Evolutionary conservation across 116 monocot species (phyloP).

Genomic region (Phalaenopsis hybrid): DNA sequence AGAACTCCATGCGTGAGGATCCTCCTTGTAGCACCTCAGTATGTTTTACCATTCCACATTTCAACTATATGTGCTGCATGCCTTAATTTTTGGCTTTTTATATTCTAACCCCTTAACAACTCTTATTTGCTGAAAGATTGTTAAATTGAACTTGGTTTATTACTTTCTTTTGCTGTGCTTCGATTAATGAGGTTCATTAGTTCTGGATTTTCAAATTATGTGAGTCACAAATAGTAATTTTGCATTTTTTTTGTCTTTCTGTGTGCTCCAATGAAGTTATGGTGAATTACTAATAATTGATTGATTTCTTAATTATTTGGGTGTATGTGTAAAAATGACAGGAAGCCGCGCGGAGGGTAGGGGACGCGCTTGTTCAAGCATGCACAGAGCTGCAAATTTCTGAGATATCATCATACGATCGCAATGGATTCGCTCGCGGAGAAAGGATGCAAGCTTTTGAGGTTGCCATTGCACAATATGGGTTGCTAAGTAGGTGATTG

Average conservation of each 20-base stretch:
- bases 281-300: neutral
- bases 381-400: slow-evolving; percentile 59
- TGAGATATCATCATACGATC: slow-evolving; percentile 88
- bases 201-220: no score
- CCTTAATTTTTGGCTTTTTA: neutral
- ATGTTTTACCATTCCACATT: slow-evolving; percentile 15
- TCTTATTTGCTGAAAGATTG: no score
- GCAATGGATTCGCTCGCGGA: slow-evolving; percentile 84
- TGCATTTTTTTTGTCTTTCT: no score
- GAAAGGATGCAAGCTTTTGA: slow-evolving; percentile 90
- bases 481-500: slow-evolving; percentile 48
- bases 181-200: no score
- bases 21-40: slow-evolving; percentile 48
- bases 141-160: no score
- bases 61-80: neutral
- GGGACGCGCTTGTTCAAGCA: slow-evolving; percentile 78
- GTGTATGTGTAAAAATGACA: slow-evolving; percentile 9
- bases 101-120: no score
- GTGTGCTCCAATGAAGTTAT: no score
- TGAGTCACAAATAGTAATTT: no score
- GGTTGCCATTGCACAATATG: slow-evolving; percentile 58
- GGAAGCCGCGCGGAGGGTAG: slow-evolving; percentile 87
- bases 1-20: slow-evolving; percentile 66
- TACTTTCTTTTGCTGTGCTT: no score
- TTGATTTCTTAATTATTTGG: neutral